Conservation (phyloP, 306 rosid species). For the Sphenostylis stenocarpa region DNA sequence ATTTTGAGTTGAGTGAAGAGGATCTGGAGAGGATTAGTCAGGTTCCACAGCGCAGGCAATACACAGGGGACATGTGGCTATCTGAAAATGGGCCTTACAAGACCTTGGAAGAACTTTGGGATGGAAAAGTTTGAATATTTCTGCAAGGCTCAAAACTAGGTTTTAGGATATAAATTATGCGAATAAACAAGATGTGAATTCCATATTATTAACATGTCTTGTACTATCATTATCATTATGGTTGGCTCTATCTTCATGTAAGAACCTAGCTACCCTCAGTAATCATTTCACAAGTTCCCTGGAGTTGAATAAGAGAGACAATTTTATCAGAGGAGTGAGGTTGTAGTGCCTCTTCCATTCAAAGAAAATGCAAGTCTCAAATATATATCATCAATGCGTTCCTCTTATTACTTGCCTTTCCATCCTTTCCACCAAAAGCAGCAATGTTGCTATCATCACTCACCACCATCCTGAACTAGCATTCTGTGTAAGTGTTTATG, state of each 20-base stretch:
- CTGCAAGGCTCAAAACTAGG: background rate
- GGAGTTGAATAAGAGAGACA: slow-evolving; percentile 8
- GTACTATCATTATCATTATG: background rate
- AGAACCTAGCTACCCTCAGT: background rate
- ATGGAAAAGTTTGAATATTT: slow-evolving; percentile 38
- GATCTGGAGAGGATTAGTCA: slow-evolving; percentile 51
- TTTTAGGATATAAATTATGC: background rate
- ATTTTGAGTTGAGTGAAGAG: slow-evolving; percentile 52
- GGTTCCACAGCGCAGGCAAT: slow-evolving; percentile 53
- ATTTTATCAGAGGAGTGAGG: background rate
- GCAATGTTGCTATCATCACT: background rate
- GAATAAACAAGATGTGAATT: slow-evolving; percentile 30
- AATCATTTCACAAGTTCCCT: background rate
- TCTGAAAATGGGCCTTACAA: slow-evolving; percentile 48
- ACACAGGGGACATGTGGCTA: slow-evolving; percentile 35
- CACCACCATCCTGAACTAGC: background rate
- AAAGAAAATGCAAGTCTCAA: background rate
- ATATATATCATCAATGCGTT: background rate
- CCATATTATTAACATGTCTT: background rate
- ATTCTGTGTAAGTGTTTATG: slow-evolving; percentile 2
- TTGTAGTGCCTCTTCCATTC: background rate
- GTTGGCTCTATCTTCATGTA: background rate
- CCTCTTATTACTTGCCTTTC: background rate
- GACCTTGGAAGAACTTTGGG: slow-evolving; percentile 55
- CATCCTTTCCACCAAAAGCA: background rate